A percentile compares a stretch with the other conserved stretches of the same genome.
Evolutionary conservation across 2,329 filamentous ascomycete genomes (phyloP).

Genomic region (Fusarium torulosum): DNA sequence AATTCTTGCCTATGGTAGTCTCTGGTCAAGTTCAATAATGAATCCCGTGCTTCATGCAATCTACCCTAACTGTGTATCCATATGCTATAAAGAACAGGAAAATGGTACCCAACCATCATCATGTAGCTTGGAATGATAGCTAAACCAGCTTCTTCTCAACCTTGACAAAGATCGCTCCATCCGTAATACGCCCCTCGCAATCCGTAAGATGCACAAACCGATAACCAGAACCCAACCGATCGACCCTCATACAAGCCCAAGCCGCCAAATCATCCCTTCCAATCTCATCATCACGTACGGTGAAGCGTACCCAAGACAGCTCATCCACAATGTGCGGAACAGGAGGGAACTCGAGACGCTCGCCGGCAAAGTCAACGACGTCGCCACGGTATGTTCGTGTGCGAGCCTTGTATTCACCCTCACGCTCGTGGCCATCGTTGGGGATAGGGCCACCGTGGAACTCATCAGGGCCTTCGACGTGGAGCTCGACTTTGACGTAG

Average conservation of each 20-base stretch:
- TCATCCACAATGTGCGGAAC: conserved; percentile 72
- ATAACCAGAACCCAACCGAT: conserved; percentile 81
- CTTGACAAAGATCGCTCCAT: conserved; percentile 79
- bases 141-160: conserved; percentile 70
- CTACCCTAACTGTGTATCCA: background rate
- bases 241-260: conserved; percentile 90
- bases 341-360: conserved; percentile 68
- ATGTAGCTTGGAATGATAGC: conserved; percentile 11
- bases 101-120: background rate
- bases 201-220: conserved; percentile 83
- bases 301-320: conserved; percentile 82
- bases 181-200: conserved; percentile 71
- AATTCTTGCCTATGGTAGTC: no score
- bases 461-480: conserved; percentile 76
- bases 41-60: background rate
- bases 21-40: background rate
- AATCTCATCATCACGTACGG: conserved; percentile 88
- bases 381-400: conserved; percentile 70
- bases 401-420: conserved; percentile 67
- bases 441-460: conserved; percentile 53
- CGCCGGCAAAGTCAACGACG: conserved; percentile 72
- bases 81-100: background rate
- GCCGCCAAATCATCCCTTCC: conserved; percentile 82
- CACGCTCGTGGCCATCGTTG: conserved; percentile 57
- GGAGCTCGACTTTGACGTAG: conserved; percentile 86